Evolutionary conservation across 441 rosid genomes (phyloP).

Genomic region (Bocquillonia castaneifolia): DNA sequence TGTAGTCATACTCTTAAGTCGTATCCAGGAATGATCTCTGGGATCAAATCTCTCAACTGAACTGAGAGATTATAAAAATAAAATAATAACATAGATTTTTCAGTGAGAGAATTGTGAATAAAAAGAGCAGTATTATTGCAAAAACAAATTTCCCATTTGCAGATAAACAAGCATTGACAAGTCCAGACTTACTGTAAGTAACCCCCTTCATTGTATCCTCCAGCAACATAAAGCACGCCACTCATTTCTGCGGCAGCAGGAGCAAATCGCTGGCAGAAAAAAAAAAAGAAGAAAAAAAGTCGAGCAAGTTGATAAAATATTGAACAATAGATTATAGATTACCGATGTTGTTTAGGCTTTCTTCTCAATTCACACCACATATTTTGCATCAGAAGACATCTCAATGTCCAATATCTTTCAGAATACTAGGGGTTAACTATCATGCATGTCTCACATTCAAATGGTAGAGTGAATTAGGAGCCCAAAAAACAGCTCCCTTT

Average conservation of each 20-base stretch:
- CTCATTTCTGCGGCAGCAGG: conserved; percentile 35
- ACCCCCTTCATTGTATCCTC: conserved; percentile 34
- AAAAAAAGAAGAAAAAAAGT: conserved; percentile 10
- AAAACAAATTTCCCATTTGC: neutral
- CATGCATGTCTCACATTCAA: neutral
- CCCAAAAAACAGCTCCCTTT: too few relatives aligned
- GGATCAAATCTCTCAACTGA: conserved; percentile 43
- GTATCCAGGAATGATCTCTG: conserved; percentile 34
- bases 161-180: neutral
- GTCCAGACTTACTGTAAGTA: conserved; percentile 34
- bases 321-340: neutral
- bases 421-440: neutral
- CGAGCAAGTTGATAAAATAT: neutral
- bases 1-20: conserved; percentile 27
- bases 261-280: conserved; percentile 34
- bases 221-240: conserved; percentile 37
- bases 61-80: conserved; percentile 20
- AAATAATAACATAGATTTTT: neutral
- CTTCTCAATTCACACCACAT: neutral
- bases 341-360: neutral
- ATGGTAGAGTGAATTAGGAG: neutral
- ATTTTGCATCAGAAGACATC: neutral
- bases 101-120: neutral
- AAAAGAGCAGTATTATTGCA: neutral
- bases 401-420: neutral